phyloP scores from a whole-genome alignment of 768 basidiomycete species.

The Trametes coccinea region DNA sequence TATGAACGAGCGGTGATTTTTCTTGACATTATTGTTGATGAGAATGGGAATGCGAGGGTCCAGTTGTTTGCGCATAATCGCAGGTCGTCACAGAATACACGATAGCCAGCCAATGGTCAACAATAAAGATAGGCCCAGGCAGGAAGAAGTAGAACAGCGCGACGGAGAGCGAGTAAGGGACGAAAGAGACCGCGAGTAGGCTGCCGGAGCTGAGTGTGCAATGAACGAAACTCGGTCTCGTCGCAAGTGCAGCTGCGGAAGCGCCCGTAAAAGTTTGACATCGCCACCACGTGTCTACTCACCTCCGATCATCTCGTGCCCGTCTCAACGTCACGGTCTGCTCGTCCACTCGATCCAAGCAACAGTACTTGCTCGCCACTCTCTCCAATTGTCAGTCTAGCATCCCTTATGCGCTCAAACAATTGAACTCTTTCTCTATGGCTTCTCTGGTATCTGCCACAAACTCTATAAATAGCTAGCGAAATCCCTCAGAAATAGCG shows the following conservation, averaged over 20 bases:
- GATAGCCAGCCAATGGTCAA: not conserved
- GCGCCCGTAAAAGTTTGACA: not conserved
- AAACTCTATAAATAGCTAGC: no score
- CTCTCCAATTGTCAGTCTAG: no score
- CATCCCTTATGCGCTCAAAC: no score
- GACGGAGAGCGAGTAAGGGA: not conserved
- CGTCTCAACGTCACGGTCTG: no score
- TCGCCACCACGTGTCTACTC: not conserved
- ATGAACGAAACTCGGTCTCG: no score
- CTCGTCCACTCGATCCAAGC: no score
- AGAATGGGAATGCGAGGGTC: conserved; percentile 92
- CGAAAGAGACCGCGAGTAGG: not conserved
- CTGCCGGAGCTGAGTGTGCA: not conserved
- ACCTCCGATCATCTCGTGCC: no score
- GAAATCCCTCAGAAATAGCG: no score
- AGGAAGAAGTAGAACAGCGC: not conserved
- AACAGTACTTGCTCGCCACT: no score
- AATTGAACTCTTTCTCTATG: no score
- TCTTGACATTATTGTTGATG: conserved; percentile 91
- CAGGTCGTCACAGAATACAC: not conserved
- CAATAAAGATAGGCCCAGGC: not conserved
- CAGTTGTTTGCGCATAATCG: conserved; percentile 77
- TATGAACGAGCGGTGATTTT: conserved; percentile 92
- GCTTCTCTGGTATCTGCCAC: no score
- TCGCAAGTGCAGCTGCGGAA: not conserved